phyloP scores from a whole-genome alignment of 192 early-diverging fungal species.

The Linnemannia hyalina region DNA sequence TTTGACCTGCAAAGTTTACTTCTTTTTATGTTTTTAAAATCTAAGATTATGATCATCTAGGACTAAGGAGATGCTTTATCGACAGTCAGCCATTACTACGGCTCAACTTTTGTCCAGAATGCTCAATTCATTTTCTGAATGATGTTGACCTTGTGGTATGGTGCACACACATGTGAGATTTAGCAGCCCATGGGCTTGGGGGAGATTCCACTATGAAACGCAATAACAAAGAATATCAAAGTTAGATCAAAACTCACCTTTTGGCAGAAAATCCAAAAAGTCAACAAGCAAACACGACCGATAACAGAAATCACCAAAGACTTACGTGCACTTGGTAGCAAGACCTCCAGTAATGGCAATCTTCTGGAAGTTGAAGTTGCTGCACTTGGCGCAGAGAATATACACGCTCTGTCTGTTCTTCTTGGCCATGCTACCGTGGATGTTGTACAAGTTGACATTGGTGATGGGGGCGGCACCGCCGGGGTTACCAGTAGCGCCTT shows the following conservation, averaged over 20 bases:
- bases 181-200: conserved; percentile 38
- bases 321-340: conserved; percentile 36
- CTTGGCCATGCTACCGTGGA: conserved; percentile 52
- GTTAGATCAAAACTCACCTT: conserved; percentile 18
- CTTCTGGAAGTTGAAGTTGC: conserved; percentile 53
- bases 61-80: background rate
- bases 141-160: background rate
- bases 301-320: background rate
- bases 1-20: background rate
- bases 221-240: conserved; percentile 8
- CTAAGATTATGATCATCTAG: background rate
- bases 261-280: background rate
- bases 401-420: conserved; percentile 25
- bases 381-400: conserved; percentile 54
- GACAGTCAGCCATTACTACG: background rate
- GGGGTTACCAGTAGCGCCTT: conserved; percentile 46
- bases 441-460: conserved; percentile 53
- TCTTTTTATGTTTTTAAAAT: background rate
- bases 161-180: background rate
- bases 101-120: background rate
- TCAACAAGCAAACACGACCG: background rate
- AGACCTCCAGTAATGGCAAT: conserved; percentile 38
- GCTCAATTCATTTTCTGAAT: conserved; percentile 5
- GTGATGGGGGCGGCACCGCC: conserved; percentile 57
- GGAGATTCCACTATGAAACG: conserved; percentile 30